Percentiles rank a stretch among this genome's conserved stretches.
These are phyloP conservation scores for Wickerhamomyces rabaulensis DNA, from an alignment of 805 yeast genomes.

Conservation along the genomic window DNA sequence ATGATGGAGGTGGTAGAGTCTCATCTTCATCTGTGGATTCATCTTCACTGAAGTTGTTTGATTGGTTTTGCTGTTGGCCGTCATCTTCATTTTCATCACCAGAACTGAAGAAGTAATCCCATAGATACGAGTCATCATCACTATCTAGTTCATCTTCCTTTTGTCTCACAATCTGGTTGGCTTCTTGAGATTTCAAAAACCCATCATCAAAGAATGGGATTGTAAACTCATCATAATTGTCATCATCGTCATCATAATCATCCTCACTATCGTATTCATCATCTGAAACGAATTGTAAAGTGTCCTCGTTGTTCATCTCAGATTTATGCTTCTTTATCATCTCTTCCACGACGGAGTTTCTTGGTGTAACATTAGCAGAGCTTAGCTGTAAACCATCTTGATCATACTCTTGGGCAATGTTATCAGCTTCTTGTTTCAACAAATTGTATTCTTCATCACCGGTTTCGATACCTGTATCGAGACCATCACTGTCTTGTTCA, in stretches of 20 bases:
- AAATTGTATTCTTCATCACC: constrained; percentile 31
- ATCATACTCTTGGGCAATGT: constrained; percentile 35
- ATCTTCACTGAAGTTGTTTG: constrained; percentile 44
- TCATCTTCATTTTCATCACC: constrained; percentile 27
- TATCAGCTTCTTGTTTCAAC: constrained; percentile 37
- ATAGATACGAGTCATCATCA: constrained; percentile 61
- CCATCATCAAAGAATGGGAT: constrained; percentile 39
- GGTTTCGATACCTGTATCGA: constrained; percentile 31
- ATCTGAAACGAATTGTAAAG: constrained; percentile 28
- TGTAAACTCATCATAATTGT: constrained; percentile 25
- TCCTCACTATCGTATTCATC: constrained; percentile 23
- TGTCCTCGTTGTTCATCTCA: constrained; percentile 35
- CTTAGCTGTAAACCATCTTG: constrained; percentile 21
- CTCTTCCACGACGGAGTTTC: constrained; percentile 27
- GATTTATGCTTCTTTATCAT: constrained; percentile 39
- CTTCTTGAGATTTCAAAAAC: constrained; percentile 14
- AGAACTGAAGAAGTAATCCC: constrained; percentile 67
- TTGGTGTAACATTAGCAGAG: constrained; percentile 26
- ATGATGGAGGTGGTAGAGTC: constrained; percentile 67
- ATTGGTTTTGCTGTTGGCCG: constrained; percentile 4
- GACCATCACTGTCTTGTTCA: constrained; percentile 29
- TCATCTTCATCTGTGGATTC: constrained; percentile 94
- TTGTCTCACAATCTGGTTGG: constrained; percentile 4
- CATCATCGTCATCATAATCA: constrained; percentile 21
- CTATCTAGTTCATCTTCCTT: constrained; percentile 18